Evolutionary conservation across 768 basidiomycete genomes (phyloP).

Genomic region (Mycena metata): DNA sequence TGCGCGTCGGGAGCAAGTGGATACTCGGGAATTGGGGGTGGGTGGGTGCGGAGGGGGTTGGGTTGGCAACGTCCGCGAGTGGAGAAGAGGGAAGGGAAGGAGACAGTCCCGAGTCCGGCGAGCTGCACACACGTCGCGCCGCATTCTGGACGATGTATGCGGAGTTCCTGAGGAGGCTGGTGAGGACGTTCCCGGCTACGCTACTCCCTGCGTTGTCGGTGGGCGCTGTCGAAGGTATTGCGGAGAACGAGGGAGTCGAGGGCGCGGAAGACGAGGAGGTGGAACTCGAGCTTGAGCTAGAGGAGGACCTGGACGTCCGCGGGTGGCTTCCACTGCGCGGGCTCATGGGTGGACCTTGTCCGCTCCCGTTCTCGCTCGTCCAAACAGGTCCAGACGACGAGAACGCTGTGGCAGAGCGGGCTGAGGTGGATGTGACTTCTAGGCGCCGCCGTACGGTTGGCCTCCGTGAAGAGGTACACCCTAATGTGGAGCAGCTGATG

Average conservation of each 20-base stretch:
- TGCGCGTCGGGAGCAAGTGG: conserved; percentile 94
- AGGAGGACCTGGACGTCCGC: conserved; percentile 91
- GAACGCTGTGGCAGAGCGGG: conserved; percentile 6
- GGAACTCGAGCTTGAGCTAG: conserved; percentile 72
- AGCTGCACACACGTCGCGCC: conserved; percentile 53
- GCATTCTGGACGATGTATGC: conserved; percentile 82
- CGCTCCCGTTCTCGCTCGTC: background rate
- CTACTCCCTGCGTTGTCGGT: conserved; percentile 69
- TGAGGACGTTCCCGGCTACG: conserved; percentile 74
- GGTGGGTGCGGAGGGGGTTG: conserved; percentile 40
- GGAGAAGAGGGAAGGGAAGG: conserved; percentile 42
- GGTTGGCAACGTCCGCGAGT: conserved; percentile 39
- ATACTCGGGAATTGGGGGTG: conserved; percentile 77
- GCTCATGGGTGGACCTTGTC: conserved; percentile 31
- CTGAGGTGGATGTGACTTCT: conserved; percentile 33
- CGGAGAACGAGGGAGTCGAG: background rate
- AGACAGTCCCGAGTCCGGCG: conserved; percentile 48
- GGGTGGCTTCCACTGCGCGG: conserved; percentile 87
- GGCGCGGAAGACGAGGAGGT: conserved; percentile 54
- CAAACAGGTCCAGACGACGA: background rate
- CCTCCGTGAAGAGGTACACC: conserved; percentile 67
- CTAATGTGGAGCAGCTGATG: conserved; percentile 97
- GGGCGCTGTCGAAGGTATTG: background rate
- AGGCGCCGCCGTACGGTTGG: conserved; percentile 20
- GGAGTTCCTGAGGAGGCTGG: conserved; percentile 73